Conservation (phyloP, 2,329 filamentous ascomycete species). For the Colletotrichum cuscutae region DNA sequence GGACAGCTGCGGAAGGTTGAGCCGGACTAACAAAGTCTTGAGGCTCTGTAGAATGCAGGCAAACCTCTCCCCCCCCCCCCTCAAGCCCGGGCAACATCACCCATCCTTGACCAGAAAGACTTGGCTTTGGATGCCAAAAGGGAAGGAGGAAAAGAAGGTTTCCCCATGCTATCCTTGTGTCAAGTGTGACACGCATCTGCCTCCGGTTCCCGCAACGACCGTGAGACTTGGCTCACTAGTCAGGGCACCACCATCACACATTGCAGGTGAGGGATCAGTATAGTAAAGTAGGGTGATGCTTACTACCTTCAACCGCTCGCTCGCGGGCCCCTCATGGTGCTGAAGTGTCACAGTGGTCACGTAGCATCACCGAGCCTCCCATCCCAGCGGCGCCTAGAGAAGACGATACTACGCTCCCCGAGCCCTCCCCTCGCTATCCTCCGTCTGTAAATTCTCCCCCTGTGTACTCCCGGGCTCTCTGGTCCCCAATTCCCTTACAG, state of each 20-base stretch:
- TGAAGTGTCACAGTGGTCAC: neutral
- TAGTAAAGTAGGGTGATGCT: neutral
- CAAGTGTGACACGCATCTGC: constrained; percentile 4
- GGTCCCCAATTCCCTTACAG: too few relatives aligned
- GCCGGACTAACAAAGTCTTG: neutral
- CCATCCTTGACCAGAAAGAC: neutral
- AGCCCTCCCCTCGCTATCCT: too few relatives aligned
- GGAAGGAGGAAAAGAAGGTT: neutral
- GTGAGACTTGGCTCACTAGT: neutral
- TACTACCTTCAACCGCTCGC: neutral
- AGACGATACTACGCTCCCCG: too few relatives aligned
- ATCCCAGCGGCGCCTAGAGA: too few relatives aligned
- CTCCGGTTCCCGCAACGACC: neutral
- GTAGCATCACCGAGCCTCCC: neutral
- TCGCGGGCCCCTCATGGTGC: neutral
- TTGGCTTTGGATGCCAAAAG: neutral
- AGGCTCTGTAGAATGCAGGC: neutral
- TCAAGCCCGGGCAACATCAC: neutral
- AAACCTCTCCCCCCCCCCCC: neutral
- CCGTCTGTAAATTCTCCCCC: too few relatives aligned
- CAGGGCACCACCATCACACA: neutral
- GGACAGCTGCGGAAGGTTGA: neutral
- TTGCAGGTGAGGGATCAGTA: neutral
- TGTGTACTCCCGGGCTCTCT: too few relatives aligned
- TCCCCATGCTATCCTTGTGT: neutral